Evolutionary conservation across 2,329 filamentous ascomycete species (phyloP).

Genomic region (Neophaeococcomyces mojaviensis): DNA sequence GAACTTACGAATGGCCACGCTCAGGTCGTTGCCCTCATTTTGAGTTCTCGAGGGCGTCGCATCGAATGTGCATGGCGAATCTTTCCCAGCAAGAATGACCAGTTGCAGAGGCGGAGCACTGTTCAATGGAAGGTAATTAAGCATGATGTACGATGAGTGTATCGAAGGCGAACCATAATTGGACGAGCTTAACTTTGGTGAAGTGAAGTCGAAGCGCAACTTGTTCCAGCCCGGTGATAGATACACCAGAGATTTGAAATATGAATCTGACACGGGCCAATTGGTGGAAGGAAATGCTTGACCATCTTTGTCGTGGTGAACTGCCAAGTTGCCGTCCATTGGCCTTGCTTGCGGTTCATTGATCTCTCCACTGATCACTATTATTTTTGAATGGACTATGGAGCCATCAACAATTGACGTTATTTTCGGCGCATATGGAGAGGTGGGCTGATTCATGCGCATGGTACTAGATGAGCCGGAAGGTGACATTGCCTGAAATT

Average conservation of each 20-base stretch:
- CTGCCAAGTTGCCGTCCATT: slow-evolving; percentile 70
- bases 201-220: slow-evolving; percentile 79
- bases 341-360: slow-evolving; percentile 61
- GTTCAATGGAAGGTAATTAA: slow-evolving; percentile 78
- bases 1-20: slow-evolving; percentile 79
- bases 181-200: slow-evolving; percentile 64
- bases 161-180: slow-evolving; percentile 57
- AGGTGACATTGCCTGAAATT: slow-evolving; percentile 26
- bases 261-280: slow-evolving; percentile 83
- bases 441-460: slow-evolving; percentile 55
- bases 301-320: slow-evolving; percentile 70
- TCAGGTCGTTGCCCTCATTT: slow-evolving; percentile 73
- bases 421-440: slow-evolving; percentile 72
- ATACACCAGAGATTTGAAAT: slow-evolving; percentile 87
- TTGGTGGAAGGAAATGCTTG: slow-evolving; percentile 64
- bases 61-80: slow-evolving; percentile 81
- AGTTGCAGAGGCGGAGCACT: slow-evolving; percentile 79
- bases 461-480: slow-evolving; percentile 19
- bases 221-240: slow-evolving; percentile 86
- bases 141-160: slow-evolving; percentile 70
- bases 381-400: slow-evolving; percentile 87
- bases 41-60: slow-evolving; percentile 66
- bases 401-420: slow-evolving; percentile 72
- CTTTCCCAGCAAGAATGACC: slow-evolving; percentile 77
- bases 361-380: slow-evolving; percentile 73